Percentiles rank a stretch among this genome's conserved stretches.
Conservation (phyloP, 1,284 basidiomycete species). For the Inonotus obliquus region DNA sequence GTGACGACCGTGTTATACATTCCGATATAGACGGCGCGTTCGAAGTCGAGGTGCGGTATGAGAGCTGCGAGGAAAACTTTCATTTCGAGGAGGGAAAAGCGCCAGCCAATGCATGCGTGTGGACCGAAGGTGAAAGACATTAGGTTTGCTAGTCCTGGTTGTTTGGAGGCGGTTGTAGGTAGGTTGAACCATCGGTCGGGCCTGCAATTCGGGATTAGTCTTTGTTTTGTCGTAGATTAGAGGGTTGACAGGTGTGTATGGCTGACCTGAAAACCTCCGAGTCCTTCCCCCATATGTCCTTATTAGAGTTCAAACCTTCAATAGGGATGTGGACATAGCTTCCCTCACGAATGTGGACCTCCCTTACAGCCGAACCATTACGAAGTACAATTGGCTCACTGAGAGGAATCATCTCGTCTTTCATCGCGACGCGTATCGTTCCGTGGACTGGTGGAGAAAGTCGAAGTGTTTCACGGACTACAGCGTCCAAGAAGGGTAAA, state of each 20-base stretch:
- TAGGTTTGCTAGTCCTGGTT: constrained; percentile 43
- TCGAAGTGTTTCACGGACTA: constrained; percentile 30
- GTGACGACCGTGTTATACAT: constrained; percentile 46
- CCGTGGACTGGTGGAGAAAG: constrained; percentile 22
- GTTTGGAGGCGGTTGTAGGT: constrained; percentile 31
- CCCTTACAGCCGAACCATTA: constrained; percentile 4
- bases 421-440: constrained; percentile 22
- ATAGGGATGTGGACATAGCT: constrained; percentile 52
- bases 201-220: constrained; percentile 26
- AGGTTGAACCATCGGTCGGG: constrained; percentile 48
- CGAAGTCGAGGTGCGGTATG: constrained; percentile 40
- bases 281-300: constrained; percentile 50
- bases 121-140: constrained; percentile 53
- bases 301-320: constrained; percentile 45
- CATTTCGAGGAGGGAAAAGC: constrained; percentile 41
- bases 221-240: background rate
- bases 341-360: constrained; percentile 42
- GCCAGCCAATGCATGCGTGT: constrained; percentile 44
- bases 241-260: background rate
- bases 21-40: constrained; percentile 36
- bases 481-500: constrained; percentile 33
- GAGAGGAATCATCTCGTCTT: constrained; percentile 28
- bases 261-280: constrained; percentile 46
- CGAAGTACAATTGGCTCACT: constrained; percentile 32
- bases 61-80: constrained; percentile 45